A percentile compares a stretch with the other conserved stretches of the same genome.
Conservation (phyloP, 1,284 basidiomycete genomes). For the Meripilus lineatus region DNA sequence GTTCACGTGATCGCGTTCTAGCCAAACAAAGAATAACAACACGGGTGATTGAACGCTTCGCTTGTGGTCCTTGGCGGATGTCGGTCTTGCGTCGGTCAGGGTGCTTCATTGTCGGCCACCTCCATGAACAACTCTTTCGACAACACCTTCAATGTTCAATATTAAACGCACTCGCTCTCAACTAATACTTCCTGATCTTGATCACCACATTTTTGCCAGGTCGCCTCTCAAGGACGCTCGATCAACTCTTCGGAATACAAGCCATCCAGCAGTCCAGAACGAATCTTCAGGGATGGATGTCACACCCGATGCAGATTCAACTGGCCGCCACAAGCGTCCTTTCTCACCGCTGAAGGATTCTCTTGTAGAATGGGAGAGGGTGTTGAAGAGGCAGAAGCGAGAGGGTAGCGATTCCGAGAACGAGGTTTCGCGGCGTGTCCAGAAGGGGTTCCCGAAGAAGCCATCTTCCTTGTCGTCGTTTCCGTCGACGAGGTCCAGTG, state of each 20-base stretch:
- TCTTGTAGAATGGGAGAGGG: conserved; percentile 1
- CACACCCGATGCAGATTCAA: too few species aligned
- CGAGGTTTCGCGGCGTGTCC: neutral
- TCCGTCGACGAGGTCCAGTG: neutral
- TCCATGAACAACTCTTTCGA: too few species aligned
- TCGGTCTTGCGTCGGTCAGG: too few species aligned
- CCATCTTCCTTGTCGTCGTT: neutral
- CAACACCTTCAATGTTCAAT: conserved; percentile 16
- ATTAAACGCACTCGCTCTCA: conserved; percentile 14
- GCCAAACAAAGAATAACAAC: too few species aligned
- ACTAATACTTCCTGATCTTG: conserved; percentile 14
- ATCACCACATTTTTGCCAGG: conserved; percentile 9
- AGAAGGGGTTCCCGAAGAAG: neutral
- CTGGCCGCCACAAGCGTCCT: conserved; percentile 7
- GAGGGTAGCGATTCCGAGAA: conserved; percentile 4
- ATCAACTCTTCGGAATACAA: conserved; percentile 7
- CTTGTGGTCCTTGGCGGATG: too few species aligned
- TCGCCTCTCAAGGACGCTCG: conserved; percentile 18
- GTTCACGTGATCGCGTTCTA: too few species aligned
- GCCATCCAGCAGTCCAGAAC: neutral
- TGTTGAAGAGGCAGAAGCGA: conserved; percentile 3
- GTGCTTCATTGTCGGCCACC: too few species aligned
- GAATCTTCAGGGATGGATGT: neutral
- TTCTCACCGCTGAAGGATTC: conserved; percentile 2
- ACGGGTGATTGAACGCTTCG: too few species aligned